Evolutionary conservation across 345 rosid genomes (phyloP).

Genomic region (Xanthoceras sorbifolium): DNA sequence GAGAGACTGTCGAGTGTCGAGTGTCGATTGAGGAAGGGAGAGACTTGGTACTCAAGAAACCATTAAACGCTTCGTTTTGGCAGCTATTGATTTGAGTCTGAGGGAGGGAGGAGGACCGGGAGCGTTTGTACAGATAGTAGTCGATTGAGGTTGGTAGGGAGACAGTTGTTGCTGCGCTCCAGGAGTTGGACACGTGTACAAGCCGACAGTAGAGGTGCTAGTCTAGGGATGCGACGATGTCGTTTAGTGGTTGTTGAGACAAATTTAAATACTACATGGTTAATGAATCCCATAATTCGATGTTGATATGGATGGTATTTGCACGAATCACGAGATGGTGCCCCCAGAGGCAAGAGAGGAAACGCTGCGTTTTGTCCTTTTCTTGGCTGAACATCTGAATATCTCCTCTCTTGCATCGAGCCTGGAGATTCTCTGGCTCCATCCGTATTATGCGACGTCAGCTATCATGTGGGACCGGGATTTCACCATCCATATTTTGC

Average conservation of each 20-base stretch:
- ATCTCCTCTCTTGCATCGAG: too few species aligned
- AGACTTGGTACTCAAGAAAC: too few species aligned
- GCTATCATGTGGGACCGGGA: neutral
- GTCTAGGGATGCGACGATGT: neutral
- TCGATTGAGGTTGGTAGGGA: neutral
- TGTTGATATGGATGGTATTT: neutral
- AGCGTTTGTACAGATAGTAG: neutral
- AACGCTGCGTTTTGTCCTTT: neutral
- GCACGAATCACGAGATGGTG: neutral
- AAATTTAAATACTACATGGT: too few species aligned
- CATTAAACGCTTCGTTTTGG: too few species aligned
- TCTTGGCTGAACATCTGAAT: too few species aligned
- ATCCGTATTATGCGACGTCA: neutral
- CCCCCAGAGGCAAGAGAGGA: neutral
- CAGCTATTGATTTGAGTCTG: too few species aligned
- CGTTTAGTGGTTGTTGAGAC: neutral
- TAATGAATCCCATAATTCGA: neutral
- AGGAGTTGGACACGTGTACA: neutral
- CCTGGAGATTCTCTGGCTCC: neutral
- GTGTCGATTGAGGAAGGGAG: too few species aligned
- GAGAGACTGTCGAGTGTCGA: too few species aligned
- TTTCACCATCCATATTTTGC: neutral
- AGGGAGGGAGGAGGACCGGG: too few species aligned
- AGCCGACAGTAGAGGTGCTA: too few species aligned
- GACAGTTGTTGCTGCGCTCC: neutral